Evolutionary conservation across 2,329 filamentous ascomycete genomes (phyloP).

Genomic region (Colletotrichum plurivorum): DNA sequence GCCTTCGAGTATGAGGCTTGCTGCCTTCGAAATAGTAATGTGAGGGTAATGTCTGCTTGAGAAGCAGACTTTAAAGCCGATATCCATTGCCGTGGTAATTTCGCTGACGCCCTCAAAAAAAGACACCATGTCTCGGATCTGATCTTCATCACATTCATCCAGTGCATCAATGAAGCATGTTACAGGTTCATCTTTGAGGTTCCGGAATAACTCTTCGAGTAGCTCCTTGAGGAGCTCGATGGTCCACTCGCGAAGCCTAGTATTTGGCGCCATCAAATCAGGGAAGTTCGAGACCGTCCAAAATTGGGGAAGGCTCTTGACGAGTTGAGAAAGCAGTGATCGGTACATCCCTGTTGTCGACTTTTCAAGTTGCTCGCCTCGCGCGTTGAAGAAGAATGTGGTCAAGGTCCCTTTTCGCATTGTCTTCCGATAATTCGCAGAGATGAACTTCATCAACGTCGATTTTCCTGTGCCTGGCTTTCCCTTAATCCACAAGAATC

Average conservation of each 20-base stretch:
- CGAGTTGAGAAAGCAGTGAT: slow-evolving; percentile 62
- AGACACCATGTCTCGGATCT: not conserved
- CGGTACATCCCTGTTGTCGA: slow-evolving; percentile 64
- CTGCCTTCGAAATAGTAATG: slow-evolving; percentile 45
- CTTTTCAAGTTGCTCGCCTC: slow-evolving; percentile 59
- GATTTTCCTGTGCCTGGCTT: slow-evolving; percentile 63
- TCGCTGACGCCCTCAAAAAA: slow-evolving; percentile 16
- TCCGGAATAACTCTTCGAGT: not conserved
- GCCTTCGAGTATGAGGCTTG: slow-evolving; percentile 46
- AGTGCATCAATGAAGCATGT: slow-evolving; percentile 36
- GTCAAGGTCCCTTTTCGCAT: slow-evolving; percentile 46
- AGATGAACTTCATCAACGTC: slow-evolving; percentile 59
- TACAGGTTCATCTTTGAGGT: not conserved
- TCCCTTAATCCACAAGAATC: slow-evolving; percentile 63
- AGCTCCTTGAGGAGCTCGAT: not conserved
- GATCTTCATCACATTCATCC: slow-evolving; percentile 28
- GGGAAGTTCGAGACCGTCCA: not conserved
- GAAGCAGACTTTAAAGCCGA: slow-evolving; percentile 43
- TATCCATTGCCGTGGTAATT: not conserved
- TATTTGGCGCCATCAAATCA: no score
- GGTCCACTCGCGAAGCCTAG: no score
- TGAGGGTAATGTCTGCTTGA: slow-evolving; percentile 29
- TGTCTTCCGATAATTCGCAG: not conserved
- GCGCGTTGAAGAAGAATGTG: slow-evolving; percentile 65
- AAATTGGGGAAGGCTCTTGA: slow-evolving; percentile 49